These are phyloP conservation scores for Yamadazyma olivae DNA, from an alignment of 805 yeast genomes.

Conservation along the genomic window DNA sequence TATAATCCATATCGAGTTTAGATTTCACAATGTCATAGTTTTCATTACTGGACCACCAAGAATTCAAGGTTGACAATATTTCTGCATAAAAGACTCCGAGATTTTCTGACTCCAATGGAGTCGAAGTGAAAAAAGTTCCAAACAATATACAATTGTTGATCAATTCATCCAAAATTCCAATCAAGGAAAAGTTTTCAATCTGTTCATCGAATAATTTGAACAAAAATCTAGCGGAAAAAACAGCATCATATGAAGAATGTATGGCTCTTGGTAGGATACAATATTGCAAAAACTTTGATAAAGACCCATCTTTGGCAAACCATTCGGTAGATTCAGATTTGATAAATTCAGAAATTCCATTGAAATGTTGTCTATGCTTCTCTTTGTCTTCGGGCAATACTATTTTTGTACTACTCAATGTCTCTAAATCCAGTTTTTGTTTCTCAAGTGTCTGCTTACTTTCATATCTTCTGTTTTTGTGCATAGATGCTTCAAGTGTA, in stretches of 20 bases:
- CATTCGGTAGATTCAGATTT: slow-evolving; percentile 27
- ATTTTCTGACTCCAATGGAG: slow-evolving; percentile 78
- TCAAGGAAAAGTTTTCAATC: slow-evolving; percentile 34
- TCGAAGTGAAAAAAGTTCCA: slow-evolving; percentile 63
- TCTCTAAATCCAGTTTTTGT: slow-evolving; percentile 20
- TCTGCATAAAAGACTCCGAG: slow-evolving; percentile 70
- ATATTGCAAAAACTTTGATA: slow-evolving; percentile 45
- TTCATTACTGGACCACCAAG: slow-evolving; percentile 45
- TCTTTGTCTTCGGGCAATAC: slow-evolving; percentile 37
- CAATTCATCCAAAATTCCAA: slow-evolving; percentile 42
- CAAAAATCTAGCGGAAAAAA: slow-evolving; percentile 61
- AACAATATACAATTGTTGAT: slow-evolving; percentile 48
- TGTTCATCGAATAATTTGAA: slow-evolving; percentile 43
- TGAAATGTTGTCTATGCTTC: slow-evolving; percentile 43
- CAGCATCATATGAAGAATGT: slow-evolving; percentile 81
- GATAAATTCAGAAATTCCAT: slow-evolving; percentile 25
- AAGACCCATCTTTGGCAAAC: slow-evolving; percentile 30
- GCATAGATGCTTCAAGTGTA: slow-evolving; percentile 5
- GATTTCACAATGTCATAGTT: slow-evolving; percentile 17
- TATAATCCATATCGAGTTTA: slow-evolving; percentile 4
- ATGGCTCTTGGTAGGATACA: slow-evolving; percentile 76
- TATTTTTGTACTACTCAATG: slow-evolving; percentile 15
- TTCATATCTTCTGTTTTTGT: slow-evolving; percentile 3
- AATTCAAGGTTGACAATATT: slow-evolving; percentile 40
- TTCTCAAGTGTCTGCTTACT: slow-evolving; percentile 16